Evolutionary conservation across 257 asterid species (phyloP).

Genomic region (Misopates orontium): DNA sequence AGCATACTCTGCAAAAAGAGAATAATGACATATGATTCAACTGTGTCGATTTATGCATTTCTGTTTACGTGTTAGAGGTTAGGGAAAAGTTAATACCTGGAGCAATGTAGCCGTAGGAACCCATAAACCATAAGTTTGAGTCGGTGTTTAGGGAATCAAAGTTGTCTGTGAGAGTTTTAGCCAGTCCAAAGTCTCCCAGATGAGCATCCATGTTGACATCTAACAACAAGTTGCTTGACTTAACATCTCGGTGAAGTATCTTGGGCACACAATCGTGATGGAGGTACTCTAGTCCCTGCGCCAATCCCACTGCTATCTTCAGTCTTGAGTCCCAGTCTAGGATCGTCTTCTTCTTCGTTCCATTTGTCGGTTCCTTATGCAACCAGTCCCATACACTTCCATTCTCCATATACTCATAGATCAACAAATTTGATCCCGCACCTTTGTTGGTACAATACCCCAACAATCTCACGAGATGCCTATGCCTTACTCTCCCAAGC

Average conservation of each 20-base stretch:
- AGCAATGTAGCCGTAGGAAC: constrained; percentile 93
- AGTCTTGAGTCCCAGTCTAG: constrained; percentile 75
- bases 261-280: constrained; percentile 93
- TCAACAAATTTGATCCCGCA: constrained; percentile 66
- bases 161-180: constrained; percentile 56
- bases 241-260: constrained; percentile 87
- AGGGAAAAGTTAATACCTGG: constrained; percentile 60
- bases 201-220: constrained; percentile 89
- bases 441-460: constrained; percentile 74
- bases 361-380: constrained; percentile 52
- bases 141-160: constrained; percentile 65
- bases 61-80: no score
- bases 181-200: constrained; percentile 93
- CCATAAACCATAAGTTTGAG: constrained; percentile 78
- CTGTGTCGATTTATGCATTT: no score
- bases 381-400: constrained; percentile 95
- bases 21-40: no score
- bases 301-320: constrained; percentile 80
- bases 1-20: constrained; percentile 65
- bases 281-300: constrained; percentile 90
- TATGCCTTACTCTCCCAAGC: constrained; percentile 80
- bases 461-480: constrained; percentile 78
- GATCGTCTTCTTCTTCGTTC: constrained; percentile 45
- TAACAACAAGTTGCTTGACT: constrained; percentile 74
- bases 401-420: constrained; percentile 92